A percentile compares a stretch with the other conserved stretches of the same genome.
phyloP scores from a whole-genome alignment of 2,329 filamentous ascomycete species.

The Fusarium piperis region DNA sequence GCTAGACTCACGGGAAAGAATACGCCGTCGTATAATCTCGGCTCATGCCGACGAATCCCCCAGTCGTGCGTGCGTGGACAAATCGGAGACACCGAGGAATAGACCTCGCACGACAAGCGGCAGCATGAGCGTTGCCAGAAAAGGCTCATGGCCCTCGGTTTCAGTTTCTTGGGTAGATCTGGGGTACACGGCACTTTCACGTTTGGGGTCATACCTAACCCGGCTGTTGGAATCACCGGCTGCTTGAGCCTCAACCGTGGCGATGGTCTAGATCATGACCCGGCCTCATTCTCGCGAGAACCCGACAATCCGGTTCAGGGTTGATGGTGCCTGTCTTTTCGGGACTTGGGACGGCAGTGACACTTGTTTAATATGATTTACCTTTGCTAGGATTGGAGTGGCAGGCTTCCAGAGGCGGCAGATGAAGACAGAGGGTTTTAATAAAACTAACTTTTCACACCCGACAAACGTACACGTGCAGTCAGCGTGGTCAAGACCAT shows the following conservation, averaged over 20 bases:
- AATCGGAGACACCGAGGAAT: background rate
- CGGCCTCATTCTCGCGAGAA: constrained; percentile 4
- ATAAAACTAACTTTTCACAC: background rate
- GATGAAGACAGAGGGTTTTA: background rate
- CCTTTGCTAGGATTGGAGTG: background rate
- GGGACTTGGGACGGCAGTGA: background rate
- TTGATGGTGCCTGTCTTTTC: background rate
- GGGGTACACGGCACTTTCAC: background rate
- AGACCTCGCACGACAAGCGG: background rate
- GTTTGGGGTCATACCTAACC: background rate
- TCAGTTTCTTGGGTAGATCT: background rate
- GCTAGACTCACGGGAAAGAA: background rate
- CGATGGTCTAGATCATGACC: constrained; percentile 9
- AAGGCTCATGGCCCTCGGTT: background rate
- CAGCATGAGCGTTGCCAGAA: background rate
- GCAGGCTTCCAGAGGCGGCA: background rate
- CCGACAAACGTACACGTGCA: background rate
- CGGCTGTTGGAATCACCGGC: background rate
- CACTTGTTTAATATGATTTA: background rate
- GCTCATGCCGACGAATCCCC: background rate
- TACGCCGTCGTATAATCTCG: background rate
- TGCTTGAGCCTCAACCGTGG: background rate
- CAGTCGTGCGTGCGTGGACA: background rate
- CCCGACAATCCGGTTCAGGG: background rate
- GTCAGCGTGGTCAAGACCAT: background rate